Conservation (phyloP, 257 asterid genomes). For the Solanum okadae region DNA sequence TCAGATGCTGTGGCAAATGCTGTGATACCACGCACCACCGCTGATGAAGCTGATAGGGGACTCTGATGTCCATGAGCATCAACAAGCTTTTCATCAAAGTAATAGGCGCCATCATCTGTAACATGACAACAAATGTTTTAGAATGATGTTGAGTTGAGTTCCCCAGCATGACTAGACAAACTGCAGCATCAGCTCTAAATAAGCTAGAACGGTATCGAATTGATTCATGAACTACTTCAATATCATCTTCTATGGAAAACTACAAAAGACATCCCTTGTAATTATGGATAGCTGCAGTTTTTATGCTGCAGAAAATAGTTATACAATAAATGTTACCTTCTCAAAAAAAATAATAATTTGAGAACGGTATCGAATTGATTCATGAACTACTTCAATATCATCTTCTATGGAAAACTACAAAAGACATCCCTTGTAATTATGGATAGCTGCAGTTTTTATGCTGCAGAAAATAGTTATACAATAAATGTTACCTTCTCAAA, state of each 20-base stretch:
- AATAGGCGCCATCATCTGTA: slow-evolving; percentile 82
- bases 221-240: background rate
- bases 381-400: no score
- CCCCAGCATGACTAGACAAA: background rate
- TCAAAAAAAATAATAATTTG: background rate
- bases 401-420: no score
- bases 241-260: background rate
- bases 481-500: no score
- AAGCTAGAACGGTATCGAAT: background rate
- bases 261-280: background rate
- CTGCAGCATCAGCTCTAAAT: background rate
- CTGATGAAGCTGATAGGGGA: slow-evolving; percentile 81
- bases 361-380: no score
- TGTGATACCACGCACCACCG: slow-evolving; percentile 72
- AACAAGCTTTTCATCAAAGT: slow-evolving; percentile 79
- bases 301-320: background rate
- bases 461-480: no score
- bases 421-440: no score
- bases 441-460: no score
- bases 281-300: background rate
- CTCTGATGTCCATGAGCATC: slow-evolving; percentile 66
- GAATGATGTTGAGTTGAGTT: background rate
- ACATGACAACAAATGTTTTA: background rate
- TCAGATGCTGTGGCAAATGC: slow-evolving; percentile 59
- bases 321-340: background rate